A percentile compares a stretch with the other conserved stretches of the same genome.
These are phyloP conservation scores for Crotalaria pallida DNA, from an alignment of 306 rosid species.

Conservation along the genomic window DNA sequence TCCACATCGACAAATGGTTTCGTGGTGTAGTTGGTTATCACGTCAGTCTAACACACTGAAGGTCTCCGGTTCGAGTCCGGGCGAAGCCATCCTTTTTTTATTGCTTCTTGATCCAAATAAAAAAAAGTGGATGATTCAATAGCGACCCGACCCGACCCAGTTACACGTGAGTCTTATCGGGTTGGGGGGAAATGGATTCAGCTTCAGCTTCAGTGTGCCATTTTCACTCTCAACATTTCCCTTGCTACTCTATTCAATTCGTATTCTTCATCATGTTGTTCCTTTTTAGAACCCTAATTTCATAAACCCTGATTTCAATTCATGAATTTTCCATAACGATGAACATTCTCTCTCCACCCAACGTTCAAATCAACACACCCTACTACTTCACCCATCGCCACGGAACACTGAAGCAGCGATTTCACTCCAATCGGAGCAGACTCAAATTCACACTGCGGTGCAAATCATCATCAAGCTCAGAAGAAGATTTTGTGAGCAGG, in stretches of 20 bases:
- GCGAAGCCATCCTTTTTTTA: conserved; percentile 58
- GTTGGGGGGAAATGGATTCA: too few species aligned
- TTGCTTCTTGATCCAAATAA: too few species aligned
- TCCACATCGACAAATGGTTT: not conserved
- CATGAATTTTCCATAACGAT: conserved; percentile 33
- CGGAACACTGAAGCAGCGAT: conserved; percentile 19
- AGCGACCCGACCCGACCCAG: too few species aligned
- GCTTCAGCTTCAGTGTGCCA: not conserved
- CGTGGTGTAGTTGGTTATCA: too few species aligned
- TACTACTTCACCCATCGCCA: conserved; percentile 19
- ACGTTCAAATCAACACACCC: conserved; percentile 44
- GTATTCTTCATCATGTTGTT: not conserved
- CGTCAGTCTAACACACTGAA: conserved; percentile 51
- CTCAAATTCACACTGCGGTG: conserved; percentile 40
- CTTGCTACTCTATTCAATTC: not conserved
- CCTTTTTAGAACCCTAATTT: conserved; percentile 23
- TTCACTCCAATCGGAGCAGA: conserved; percentile 29
- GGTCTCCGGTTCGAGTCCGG: conserved; percentile 74
- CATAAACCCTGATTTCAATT: conserved; percentile 20
- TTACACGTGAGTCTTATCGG: too few species aligned
- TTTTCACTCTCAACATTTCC: conserved; percentile 3
- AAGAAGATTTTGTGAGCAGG: conserved; percentile 69
- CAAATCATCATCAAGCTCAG: conserved; percentile 30
- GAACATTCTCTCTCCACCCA: conserved; percentile 52
- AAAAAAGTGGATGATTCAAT: too few species aligned